Percentiles rank a stretch among this genome's conserved stretches.
These are phyloP conservation scores for Aspergillus fructus DNA, from an alignment of 2,329 filamentous ascomycete genomes.

Conservation along the genomic window DNA sequence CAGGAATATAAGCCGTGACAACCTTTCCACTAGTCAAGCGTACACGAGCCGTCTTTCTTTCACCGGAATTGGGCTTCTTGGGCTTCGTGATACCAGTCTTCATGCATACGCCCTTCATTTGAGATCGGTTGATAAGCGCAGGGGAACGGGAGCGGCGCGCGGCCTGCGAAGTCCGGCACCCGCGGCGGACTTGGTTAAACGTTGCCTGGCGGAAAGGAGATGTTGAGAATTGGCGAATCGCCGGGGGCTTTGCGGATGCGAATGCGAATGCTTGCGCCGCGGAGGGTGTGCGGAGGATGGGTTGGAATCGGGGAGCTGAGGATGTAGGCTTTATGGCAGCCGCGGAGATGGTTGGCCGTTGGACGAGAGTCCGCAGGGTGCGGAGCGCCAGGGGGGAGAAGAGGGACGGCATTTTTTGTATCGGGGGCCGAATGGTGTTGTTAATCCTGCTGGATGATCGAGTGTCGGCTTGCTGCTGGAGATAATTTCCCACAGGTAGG, in stretches of 20 bases:
- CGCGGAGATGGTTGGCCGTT: slow-evolving; percentile 26
- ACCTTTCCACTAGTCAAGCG: slow-evolving; percentile 82
- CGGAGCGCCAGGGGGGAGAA: slow-evolving; percentile 35
- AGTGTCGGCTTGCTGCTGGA: slow-evolving; percentile 7
- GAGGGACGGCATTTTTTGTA: slow-evolving; percentile 33
- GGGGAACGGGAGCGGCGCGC: slow-evolving; percentile 87
- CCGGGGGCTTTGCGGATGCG: slow-evolving; percentile 11
- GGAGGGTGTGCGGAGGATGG: slow-evolving; percentile 31
- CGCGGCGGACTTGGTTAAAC: slow-evolving; percentile 71
- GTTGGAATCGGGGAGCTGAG: slow-evolving; percentile 24
- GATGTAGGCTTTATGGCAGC: slow-evolving; percentile 22
- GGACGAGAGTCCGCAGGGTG: slow-evolving; percentile 34
- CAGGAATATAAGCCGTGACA: slow-evolving; percentile 91
- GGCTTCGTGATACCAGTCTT: slow-evolving; percentile 92
- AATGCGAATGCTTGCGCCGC: slow-evolving; percentile 10
- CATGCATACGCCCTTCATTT: slow-evolving; percentile 93
- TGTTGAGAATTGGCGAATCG: slow-evolving; percentile 54
- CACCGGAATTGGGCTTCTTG: slow-evolving; percentile 98
- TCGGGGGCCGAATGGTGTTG: background rate
- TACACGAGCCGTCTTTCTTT: slow-evolving; percentile 92
- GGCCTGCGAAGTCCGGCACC: slow-evolving; percentile 75
- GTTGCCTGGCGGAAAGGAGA: slow-evolving; percentile 61
- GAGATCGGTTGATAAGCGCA: slow-evolving; percentile 71
- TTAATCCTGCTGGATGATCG: background rate
- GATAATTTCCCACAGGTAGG: slow-evolving; percentile 16